Conservation (phyloP, 2,329 filamentous ascomycete species). For the Mycosphaerelloides madeirae region DNA sequence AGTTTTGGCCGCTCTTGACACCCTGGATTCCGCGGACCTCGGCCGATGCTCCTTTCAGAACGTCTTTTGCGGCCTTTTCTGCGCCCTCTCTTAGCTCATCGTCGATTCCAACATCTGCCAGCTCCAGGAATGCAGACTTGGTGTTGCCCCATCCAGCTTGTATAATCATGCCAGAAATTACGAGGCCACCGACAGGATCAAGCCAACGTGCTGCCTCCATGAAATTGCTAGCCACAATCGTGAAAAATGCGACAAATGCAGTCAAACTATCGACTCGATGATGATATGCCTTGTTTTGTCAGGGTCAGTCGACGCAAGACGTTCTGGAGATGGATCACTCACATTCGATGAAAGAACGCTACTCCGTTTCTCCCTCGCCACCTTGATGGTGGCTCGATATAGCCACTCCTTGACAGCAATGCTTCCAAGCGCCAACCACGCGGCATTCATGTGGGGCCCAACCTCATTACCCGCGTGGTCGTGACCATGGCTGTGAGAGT, state of each 20-base stretch:
- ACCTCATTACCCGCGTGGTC: slow-evolving; percentile 44
- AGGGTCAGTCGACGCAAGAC: neutral
- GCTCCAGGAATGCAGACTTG: slow-evolving; percentile 71
- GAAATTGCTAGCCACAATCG: slow-evolving; percentile 84
- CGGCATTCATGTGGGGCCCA: slow-evolving; percentile 84
- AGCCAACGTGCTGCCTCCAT: slow-evolving; percentile 83
- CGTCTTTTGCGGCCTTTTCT: slow-evolving; percentile 48
- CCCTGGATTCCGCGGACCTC: slow-evolving; percentile 77
- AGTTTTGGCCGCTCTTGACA: slow-evolving; percentile 94
- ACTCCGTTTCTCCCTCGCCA: slow-evolving; percentile 88
- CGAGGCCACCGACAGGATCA: slow-evolving; percentile 84
- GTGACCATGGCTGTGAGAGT: slow-evolving; percentile 60
- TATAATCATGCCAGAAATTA: slow-evolving; percentile 92
- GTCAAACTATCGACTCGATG: slow-evolving; percentile 95
- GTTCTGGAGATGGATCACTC: neutral
- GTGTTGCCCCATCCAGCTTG: slow-evolving; percentile 87
- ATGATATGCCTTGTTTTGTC: slow-evolving; percentile 57
- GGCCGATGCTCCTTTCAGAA: slow-evolving; percentile 44
- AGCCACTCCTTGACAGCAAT: slow-evolving; percentile 95
- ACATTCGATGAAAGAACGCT: slow-evolving; percentile 91
- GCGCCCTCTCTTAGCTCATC: slow-evolving; percentile 73
- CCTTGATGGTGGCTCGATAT: slow-evolving; percentile 95
- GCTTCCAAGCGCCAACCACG: slow-evolving; percentile 86
- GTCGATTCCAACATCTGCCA: slow-evolving; percentile 88
- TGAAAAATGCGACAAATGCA: slow-evolving; percentile 83